Conservation (phyloP, 371 early-diverging fungal genomes). For the Entomophthora muscae region DNA sequence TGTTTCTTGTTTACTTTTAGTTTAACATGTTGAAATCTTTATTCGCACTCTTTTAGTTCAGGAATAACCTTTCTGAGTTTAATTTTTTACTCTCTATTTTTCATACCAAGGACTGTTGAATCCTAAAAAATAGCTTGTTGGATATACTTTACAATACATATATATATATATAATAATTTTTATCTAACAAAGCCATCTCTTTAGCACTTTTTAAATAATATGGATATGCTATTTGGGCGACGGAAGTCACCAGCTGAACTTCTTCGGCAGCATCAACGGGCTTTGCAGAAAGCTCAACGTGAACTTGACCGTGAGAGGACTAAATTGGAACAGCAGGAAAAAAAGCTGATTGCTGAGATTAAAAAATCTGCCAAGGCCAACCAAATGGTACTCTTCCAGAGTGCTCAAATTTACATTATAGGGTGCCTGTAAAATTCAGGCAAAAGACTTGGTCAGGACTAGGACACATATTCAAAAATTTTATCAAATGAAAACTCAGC, state of each 20-base stretch:
- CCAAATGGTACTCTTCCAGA: slow-evolving; percentile 48
- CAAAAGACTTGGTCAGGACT: slow-evolving; percentile 91
- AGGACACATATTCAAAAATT: slow-evolving; percentile 86
- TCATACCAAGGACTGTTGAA: too few relatives aligned
- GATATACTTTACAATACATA: too few relatives aligned
- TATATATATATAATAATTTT: too few relatives aligned
- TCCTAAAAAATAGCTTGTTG: too few relatives aligned
- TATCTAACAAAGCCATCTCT: too few relatives aligned
- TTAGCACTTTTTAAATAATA: too few relatives aligned
- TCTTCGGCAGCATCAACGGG: slow-evolving; percentile 78
- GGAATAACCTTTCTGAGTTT: too few relatives aligned
- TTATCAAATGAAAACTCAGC: slow-evolving; percentile 83
- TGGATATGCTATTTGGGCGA: slow-evolving; percentile 49
- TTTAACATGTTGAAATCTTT: too few relatives aligned
- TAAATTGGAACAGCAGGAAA: slow-evolving; percentile 85
- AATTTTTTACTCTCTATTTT: too few relatives aligned
- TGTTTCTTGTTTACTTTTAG: too few relatives aligned
- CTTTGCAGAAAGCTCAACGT: slow-evolving; percentile 74
- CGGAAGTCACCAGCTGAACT: slow-evolving; percentile 73
- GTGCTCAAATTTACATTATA: slow-evolving; percentile 13
- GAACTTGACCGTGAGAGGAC: slow-evolving; percentile 81
- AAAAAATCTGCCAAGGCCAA: slow-evolving; percentile 79
- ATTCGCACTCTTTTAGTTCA: too few relatives aligned
- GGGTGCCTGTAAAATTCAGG: slow-evolving; percentile 88
- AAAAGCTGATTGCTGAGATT: slow-evolving; percentile 83